Evolutionary conservation across 805 yeast genomes (phyloP), one percentile per base, ranked within the genome.

Genomic region (Cyberlindnera meyerae): DNA sequence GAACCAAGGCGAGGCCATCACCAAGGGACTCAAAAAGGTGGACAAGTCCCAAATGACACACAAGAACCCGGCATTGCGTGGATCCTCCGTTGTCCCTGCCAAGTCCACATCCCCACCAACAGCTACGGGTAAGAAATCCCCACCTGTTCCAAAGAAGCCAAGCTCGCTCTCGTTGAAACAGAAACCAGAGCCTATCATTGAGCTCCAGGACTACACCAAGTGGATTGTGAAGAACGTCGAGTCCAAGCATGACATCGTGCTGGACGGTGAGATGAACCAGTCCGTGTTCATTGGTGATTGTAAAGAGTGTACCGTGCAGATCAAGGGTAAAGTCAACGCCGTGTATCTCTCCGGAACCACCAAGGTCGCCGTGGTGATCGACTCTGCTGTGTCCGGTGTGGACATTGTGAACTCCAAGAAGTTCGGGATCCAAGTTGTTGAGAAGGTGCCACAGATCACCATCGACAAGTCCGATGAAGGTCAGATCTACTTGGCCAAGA

Each of bases 21-120:
- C 97, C 2, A 68, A 88, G 24, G 85, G 88, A 11, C 75, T 93
- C 48, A 87, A 82, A 58, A 90, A 90, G 59, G 97, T 90, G 27
- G 97, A 89, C 49, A 86, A 79, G 65, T 81, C 94, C 8, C 85
- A 88, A 62, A 86, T 85, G 88, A 87, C 96, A 16, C 96, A 87
- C 62, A 88, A 87, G 63, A 86, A 88, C 60, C 95, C 96, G 2
- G 79, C 68, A 31, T 68, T 89, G 50, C 82, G 96, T 52, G 60
- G 75, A 5, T 70, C 78, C 3, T 60, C 72, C 3, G 71, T 74
- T 16, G 70, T 74, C 3, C 58, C 67, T 2, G 27, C 54, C 4
- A 39, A 57, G 6, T 39, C 60, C 4, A 39, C 58, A 7, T 39
- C 60, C 1, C 52, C 22, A 20, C 9, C 22, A 20, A 7, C 22